Percentiles rank a stretch among this genome's conserved stretches.
Evolutionary conservation across 139 green algal genomes (phyloP).

Genomic region (Tetraselmis striata): DNA sequence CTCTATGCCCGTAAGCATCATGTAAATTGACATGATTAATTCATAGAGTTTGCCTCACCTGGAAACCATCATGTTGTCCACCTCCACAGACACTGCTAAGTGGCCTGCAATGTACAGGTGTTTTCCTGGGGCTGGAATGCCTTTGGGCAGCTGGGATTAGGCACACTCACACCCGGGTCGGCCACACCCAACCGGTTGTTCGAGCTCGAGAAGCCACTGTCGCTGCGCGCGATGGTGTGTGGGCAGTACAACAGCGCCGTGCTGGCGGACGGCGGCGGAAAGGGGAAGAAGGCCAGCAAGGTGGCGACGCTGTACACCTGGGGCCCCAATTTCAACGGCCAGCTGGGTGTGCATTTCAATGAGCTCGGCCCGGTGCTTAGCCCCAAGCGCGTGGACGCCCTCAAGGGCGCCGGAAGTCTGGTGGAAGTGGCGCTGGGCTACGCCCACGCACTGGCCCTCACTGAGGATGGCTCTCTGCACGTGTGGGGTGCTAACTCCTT

Average conservation of each 20-base stretch:
- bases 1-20: too few relatives aligned
- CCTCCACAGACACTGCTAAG: too few relatives aligned
- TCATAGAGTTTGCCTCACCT: too few relatives aligned
- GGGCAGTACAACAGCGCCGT: conserved; percentile 20
- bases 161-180: conserved; percentile 2
- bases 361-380: conserved; percentile 13
- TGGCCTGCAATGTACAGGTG: conserved; percentile 1
- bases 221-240: neutral
- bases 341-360: conserved; percentile 13
- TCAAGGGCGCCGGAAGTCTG: conserved; percentile 3
- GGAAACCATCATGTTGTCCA: too few relatives aligned
- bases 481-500: conserved; percentile 13
- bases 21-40: too few relatives aligned
- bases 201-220: conserved; percentile 12
- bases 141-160: conserved; percentile 24
- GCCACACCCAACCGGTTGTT: conserved; percentile 10
- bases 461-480: conserved; percentile 18
- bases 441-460: conserved; percentile 2
- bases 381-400: conserved; percentile 10
- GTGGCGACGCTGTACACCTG: conserved; percentile 14
- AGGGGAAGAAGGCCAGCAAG: neutral
- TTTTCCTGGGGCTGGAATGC: conserved; percentile 29
- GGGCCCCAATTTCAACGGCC: conserved; percentile 20
- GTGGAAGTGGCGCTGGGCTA: conserved; percentile 7
- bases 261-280: neutral